Evolutionary conservation across 331 rosid species (phyloP).

Genomic region (Pyrus hybrid): DNA sequence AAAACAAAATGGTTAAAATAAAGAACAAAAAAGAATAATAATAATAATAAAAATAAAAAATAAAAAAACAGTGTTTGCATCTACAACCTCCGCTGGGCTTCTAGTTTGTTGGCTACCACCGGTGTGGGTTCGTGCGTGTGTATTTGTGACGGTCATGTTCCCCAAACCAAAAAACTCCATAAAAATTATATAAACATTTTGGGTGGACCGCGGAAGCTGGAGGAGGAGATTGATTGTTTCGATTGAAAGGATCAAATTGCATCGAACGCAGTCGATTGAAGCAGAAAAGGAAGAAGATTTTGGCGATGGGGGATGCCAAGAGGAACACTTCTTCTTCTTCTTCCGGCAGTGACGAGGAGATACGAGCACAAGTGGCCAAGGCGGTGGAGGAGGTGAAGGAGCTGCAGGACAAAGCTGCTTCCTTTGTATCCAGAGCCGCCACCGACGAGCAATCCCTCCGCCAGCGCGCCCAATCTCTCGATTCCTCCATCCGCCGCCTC

Average conservation of each 20-base stretch:
- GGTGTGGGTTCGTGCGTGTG: neutral
- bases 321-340: neutral
- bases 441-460: conserved; percentile 71
- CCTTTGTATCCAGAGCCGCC: conserved; percentile 36
- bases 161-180: neutral
- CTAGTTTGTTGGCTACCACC: neutral
- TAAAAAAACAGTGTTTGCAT: neutral
- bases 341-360: neutral
- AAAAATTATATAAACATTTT: neutral
- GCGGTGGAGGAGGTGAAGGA: conserved; percentile 68
- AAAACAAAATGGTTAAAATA: neutral
- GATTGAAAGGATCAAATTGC: neutral
- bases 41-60: neutral
- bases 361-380: conserved; percentile 49
- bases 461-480: conserved; percentile 49
- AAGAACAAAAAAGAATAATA: neutral
- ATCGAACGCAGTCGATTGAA: neutral
- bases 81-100: neutral
- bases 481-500: conserved; percentile 57
- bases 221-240: neutral
- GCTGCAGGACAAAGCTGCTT: conserved; percentile 53
- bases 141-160: neutral
- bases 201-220: neutral
- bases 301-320: conserved; percentile 26
- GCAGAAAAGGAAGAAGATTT: too few relatives aligned